Evolutionary conservation across 306 rosid species (phyloP).

Genomic region (Castanopsis chinensis): DNA sequence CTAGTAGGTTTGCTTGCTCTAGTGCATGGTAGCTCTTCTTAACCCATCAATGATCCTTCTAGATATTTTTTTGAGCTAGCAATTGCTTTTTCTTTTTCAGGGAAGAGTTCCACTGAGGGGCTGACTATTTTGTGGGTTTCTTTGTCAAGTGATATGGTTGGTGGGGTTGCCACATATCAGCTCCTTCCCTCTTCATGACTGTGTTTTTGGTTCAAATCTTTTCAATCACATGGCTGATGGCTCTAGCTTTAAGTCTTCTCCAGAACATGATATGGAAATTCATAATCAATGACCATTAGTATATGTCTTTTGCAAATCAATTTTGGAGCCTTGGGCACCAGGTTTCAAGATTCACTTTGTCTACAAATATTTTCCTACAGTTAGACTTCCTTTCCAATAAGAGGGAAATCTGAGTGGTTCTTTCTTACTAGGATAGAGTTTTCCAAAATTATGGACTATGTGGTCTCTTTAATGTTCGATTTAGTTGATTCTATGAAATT

Average conservation of each 20-base stretch:
- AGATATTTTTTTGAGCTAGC: conserved; percentile 16
- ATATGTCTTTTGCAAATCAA: conserved; percentile 3
- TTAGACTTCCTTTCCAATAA: conserved; percentile 3
- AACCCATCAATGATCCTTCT: neutral
- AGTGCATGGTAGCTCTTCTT: conserved; percentile 11
- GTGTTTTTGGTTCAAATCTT: conserved; percentile 21
- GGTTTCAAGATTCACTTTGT: neutral
- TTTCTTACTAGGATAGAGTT: neutral
- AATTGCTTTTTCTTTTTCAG: conserved; percentile 4
- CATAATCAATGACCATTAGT: conserved; percentile 2
- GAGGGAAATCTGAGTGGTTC: neutral
- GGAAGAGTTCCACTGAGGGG: neutral
- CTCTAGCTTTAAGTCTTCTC: conserved; percentile 20
- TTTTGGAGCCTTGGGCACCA: conserved; percentile 8
- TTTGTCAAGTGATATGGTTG: neutral
- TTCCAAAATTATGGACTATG: neutral
- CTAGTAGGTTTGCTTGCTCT: conserved; percentile 14
- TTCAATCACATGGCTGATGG: conserved; percentile 32
- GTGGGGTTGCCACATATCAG: conserved; percentile 14
- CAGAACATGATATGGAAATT: conserved; percentile 10
- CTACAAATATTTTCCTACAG: conserved; percentile 1
- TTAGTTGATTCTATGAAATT: neutral
- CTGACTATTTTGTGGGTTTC: conserved; percentile 19
- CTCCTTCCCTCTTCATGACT: conserved; percentile 11
- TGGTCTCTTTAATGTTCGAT: neutral